phyloP scores from a whole-genome alignment of 768 basidiomycete genomes.

The Hericium erinaceus region DNA sequence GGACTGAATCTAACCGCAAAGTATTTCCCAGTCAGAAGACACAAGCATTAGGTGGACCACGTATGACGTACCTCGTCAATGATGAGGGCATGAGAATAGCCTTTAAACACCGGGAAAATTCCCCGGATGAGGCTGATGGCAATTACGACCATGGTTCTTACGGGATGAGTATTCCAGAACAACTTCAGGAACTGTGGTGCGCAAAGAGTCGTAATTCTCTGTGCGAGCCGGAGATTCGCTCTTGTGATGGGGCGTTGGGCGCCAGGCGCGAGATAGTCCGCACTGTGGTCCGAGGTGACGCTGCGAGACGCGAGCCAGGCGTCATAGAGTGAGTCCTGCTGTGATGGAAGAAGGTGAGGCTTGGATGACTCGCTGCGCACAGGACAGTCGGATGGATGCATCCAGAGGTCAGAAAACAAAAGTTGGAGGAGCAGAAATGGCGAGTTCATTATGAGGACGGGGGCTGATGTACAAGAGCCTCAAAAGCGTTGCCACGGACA shows the following conservation, averaged over 20 bases:
- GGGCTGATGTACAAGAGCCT: neutral
- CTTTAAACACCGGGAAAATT: constrained; percentile 71
- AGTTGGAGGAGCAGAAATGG: neutral
- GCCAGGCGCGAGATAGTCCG: constrained; percentile 39
- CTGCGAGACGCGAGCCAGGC: constrained; percentile 21
- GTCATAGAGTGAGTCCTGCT: constrained; percentile 13
- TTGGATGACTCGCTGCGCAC: neutral
- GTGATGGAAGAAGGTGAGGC: neutral
- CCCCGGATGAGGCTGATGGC: constrained; percentile 62
- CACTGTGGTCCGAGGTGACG: constrained; percentile 3
- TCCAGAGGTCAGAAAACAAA: neutral
- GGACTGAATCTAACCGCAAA: constrained; percentile 47
- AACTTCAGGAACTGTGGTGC: constrained; percentile 43
- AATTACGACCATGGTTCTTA: constrained; percentile 65
- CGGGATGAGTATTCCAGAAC: constrained; percentile 50
- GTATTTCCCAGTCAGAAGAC: neutral
- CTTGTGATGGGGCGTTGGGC: constrained; percentile 56
- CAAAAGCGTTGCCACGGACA: too few species aligned
- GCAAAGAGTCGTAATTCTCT: constrained; percentile 42
- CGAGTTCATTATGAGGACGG: neutral
- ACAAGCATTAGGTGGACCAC: too few species aligned
- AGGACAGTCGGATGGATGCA: neutral
- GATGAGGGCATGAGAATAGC: constrained; percentile 80
- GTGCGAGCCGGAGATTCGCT: constrained; percentile 48
- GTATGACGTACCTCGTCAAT: constrained; percentile 61